phyloP scores from a whole-genome alignment of 768 basidiomycete genomes.

The Coprinopsis sp. region DNA sequence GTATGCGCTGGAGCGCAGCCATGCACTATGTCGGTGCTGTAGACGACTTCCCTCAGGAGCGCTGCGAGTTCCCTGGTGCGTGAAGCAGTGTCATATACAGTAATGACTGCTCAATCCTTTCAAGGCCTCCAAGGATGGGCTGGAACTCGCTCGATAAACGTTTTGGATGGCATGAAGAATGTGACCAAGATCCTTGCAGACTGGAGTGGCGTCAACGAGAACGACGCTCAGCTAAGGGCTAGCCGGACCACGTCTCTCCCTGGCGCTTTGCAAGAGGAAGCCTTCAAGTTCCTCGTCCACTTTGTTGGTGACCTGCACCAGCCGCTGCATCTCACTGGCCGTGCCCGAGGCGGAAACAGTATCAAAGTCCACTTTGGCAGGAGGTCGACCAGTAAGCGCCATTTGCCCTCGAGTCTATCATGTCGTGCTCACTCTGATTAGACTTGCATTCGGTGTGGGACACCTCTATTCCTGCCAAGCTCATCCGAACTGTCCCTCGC shows the following conservation, averaged over 20 bases:
- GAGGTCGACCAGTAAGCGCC: constrained; percentile 33
- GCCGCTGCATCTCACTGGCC: constrained; percentile 87
- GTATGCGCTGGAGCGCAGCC: constrained; percentile 67
- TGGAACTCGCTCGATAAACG: constrained; percentile 50
- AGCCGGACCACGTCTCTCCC: background rate
- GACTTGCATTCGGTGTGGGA: constrained; percentile 90
- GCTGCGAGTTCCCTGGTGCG: constrained; percentile 61
- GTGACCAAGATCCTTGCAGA: constrained; percentile 60
- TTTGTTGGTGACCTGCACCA: constrained; percentile 92
- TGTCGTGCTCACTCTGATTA: background rate
- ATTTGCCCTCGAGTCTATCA: no score
- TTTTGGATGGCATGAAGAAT: constrained; percentile 77
- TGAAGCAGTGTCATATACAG: background rate
- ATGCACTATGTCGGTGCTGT: constrained; percentile 74
- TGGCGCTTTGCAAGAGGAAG: constrained; percentile 42
- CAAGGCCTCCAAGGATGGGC: constrained; percentile 68
- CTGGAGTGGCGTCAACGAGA: constrained; percentile 32
- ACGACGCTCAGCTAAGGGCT: background rate
- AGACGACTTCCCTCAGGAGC: constrained; percentile 72
- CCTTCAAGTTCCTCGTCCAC: constrained; percentile 90
- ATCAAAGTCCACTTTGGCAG: constrained; percentile 72
- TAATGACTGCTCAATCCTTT: background rate
- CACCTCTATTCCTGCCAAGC: constrained; percentile 74
- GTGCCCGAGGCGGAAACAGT: constrained; percentile 86
- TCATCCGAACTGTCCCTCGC: constrained; percentile 60